Evolutionary conservation across 1,284 basidiomycete species (phyloP).

Genomic region (Pseudozyma flocculosa): DNA sequence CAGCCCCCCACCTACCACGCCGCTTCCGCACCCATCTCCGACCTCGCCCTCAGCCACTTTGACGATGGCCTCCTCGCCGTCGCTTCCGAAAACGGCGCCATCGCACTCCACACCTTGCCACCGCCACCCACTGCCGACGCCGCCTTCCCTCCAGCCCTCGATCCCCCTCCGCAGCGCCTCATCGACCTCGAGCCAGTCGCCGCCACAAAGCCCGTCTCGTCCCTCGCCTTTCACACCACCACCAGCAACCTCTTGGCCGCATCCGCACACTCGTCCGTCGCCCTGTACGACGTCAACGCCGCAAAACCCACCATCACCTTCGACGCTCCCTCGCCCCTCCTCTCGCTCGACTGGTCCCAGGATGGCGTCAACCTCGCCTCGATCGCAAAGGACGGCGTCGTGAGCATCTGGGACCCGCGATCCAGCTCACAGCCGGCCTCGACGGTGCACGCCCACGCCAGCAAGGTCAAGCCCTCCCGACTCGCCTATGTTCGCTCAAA

Average conservation of each 20-base stretch:
- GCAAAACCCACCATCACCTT: background rate
- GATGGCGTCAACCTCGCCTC: background rate
- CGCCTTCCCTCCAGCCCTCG: background rate
- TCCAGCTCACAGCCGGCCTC: background rate
- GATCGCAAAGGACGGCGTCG: background rate
- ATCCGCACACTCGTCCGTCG: background rate
- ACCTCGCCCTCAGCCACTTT: background rate
- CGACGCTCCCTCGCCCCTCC: background rate
- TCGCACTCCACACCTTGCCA: background rate
- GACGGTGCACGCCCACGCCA: background rate
- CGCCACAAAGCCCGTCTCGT: background rate
- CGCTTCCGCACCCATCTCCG: background rate
- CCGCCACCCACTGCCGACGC: background rate
- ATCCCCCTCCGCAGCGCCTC: background rate
- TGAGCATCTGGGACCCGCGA: background rate
- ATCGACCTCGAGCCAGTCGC: background rate
- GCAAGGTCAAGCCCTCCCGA: conserved; percentile 3
- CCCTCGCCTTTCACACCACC: background rate
- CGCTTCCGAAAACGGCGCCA: background rate
- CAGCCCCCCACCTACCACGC: background rate
- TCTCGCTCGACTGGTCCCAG: background rate
- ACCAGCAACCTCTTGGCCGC: background rate
- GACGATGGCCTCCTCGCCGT: background rate
- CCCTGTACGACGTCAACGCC: background rate
- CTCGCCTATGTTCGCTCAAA: conserved; percentile 1